These are phyloP conservation scores for Leptomonas seymouri DNA, from an alignment of 208 protist genomes.

Conservation along the genomic window DNA sequence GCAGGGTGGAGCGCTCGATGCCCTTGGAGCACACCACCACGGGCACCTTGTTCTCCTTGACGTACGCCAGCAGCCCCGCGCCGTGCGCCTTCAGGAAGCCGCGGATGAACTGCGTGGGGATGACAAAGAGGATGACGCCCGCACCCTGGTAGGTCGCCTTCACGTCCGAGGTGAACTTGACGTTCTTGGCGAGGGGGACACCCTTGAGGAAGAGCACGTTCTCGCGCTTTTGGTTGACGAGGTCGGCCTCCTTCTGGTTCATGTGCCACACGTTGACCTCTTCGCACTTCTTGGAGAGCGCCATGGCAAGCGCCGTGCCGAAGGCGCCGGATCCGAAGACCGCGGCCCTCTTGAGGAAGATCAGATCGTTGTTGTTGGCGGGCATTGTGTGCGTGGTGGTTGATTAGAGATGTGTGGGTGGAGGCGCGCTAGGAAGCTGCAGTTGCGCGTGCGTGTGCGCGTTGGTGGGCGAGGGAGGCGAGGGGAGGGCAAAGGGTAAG, in stretches of 20 bases:
- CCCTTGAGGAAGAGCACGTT: conserved; percentile 84
- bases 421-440: neutral
- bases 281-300: conserved; percentile 71
- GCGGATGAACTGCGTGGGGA: conserved; percentile 88
- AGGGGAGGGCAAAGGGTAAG: too few species aligned
- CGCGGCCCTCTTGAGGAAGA: conserved; percentile 58
- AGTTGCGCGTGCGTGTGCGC: neutral
- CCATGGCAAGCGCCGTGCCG: conserved; percentile 72
- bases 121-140: conserved; percentile 83
- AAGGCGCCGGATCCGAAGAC: conserved; percentile 89
- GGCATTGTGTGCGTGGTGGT: conserved; percentile 5
- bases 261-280: conserved; percentile 82
- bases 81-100: conserved; percentile 69
- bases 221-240: conserved; percentile 73
- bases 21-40: conserved; percentile 84
- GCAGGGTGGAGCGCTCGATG: conserved; percentile 80
- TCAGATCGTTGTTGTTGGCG: conserved; percentile 36
- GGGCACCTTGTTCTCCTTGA: conserved; percentile 49
- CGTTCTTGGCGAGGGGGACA: conserved; percentile 54
- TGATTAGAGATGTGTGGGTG: neutral
- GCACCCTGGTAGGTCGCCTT: conserved; percentile 48
- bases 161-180: conserved; percentile 67
- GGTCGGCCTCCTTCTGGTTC: conserved; percentile 54
- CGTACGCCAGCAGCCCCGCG: conserved; percentile 39
- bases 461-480: neutral